Evolutionary conservation across 768 basidiomycete genomes (phyloP), one percentile per base, ranked within the genome.

Genomic region (Mycena albidolilacea): DNA sequence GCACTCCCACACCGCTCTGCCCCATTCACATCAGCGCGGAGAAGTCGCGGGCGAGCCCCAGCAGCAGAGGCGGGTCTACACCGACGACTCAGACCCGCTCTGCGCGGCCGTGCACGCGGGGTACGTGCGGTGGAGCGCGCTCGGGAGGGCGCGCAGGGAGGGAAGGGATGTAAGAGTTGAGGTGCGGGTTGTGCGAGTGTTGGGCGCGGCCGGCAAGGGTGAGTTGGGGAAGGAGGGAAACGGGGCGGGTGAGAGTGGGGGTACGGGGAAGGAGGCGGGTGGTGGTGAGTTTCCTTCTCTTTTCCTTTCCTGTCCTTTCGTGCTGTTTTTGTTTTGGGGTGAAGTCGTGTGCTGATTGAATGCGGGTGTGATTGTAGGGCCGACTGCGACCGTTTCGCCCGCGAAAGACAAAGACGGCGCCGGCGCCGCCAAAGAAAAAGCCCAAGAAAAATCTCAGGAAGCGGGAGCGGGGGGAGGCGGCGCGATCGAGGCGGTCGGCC

Each of bases 81-180:
- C 88, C 19, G 88, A 89, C 77, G 88, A 89, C 77, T 88, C 87
- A 43, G 86, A 88, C 70, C 79, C 87, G 50, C 81, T 88, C 63
- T 77, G 84, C 50, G 85, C 85, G 23, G 87, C 86, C 21, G 83
- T 89, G 64, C 88, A 89, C 37, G 82, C 87, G 0, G 88, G 88
- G 8, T 78, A 83, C 60, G 78, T 87, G 43, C 81, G 82, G 17
- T 88, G 87, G 87, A 84, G 81, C 64, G 80, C 77, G n/a, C 79
- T 86, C 48, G 64, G 79, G 44, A 78, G 79, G 37, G 87, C 87
- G 68, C n/a, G 71, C n/a, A 19, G 65, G 48, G 71, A 72, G 67
- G 69, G 80, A 81, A 70, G 79, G 64, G 86, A 88, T 61, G 77
- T 88, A 69, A 77, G 83, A 19, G 77, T 87, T 12, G 84, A 87